Conservation (phyloP, 2,329 filamentous ascomycete species). For the Biscogniauxia sp. region DNA sequence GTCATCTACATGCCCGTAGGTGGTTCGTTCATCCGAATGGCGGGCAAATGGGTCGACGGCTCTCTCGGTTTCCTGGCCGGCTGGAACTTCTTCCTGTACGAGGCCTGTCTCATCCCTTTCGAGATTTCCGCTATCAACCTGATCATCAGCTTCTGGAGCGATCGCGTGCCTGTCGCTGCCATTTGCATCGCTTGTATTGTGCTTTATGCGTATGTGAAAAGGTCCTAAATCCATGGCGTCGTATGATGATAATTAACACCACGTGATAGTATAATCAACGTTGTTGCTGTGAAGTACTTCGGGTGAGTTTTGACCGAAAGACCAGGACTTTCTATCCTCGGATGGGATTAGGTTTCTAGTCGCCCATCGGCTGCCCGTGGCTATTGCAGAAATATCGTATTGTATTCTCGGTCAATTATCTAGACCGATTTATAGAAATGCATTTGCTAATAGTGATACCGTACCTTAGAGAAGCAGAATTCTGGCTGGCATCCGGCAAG, state of each 20-base stretch:
- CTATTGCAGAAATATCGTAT: neutral
- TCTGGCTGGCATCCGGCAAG: constrained; percentile 63
- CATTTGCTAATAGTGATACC: constrained; percentile 7
- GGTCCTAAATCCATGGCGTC: neutral
- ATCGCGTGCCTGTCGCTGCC: constrained; percentile 43
- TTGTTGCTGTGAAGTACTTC: constrained; percentile 32
- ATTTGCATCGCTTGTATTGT: constrained; percentile 41
- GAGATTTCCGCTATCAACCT: constrained; percentile 40
- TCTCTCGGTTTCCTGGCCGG: constrained; percentile 56
- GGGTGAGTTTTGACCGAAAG: constrained; percentile 20
- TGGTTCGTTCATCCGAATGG: constrained; percentile 63
- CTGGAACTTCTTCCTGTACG: constrained; percentile 44
- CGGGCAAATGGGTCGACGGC: constrained; percentile 65
- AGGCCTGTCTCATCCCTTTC: constrained; percentile 40
- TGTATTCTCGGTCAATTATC: constrained; percentile 2
- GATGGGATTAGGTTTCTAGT: too few relatives aligned
- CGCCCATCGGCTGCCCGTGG: too few relatives aligned
- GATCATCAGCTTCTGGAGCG: constrained; percentile 46
- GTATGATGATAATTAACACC: constrained; percentile 10
- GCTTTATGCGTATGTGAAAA: constrained; percentile 39
- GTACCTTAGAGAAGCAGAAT: constrained; percentile 70
- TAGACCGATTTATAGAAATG: too few relatives aligned
- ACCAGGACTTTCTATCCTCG: too few relatives aligned
- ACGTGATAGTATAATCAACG: constrained; percentile 27
- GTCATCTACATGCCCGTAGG: constrained; percentile 59